Evolutionary conservation across 2,329 filamentous ascomycete species (phyloP).

Genomic region (Colletotrichum higginsianum): DNA sequence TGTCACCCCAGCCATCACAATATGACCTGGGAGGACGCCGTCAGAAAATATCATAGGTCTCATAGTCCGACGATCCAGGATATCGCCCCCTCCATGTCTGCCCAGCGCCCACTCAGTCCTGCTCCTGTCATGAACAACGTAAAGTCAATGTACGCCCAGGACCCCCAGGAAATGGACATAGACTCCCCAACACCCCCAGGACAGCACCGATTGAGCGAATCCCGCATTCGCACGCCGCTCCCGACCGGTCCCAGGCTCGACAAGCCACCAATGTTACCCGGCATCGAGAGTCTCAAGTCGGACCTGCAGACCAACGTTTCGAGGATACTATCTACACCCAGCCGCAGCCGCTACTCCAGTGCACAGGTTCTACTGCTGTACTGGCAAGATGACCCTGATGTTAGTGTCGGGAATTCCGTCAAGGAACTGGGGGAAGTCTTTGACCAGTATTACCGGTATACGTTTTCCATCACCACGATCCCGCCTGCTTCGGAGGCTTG

Average conservation of each 20-base stretch:
- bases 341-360: slow-evolving; percentile 67
- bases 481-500: slow-evolving; percentile 63
- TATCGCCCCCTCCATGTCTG: slow-evolving; percentile 59
- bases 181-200: slow-evolving; percentile 59
- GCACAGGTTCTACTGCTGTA: slow-evolving; percentile 68
- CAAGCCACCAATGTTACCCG: slow-evolving; percentile 64
- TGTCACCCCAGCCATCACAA: slow-evolving; percentile 73
- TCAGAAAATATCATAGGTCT: slow-evolving; percentile 67
- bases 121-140: slow-evolving; percentile 54
- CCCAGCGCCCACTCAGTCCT: slow-evolving; percentile 63
- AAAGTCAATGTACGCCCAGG: slow-evolving; percentile 59
- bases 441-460: slow-evolving; percentile 67
- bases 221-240: slow-evolving; percentile 69
- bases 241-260: slow-evolving; percentile 70
- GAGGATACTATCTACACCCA: slow-evolving; percentile 64
- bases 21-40: slow-evolving; percentile 73
- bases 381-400: slow-evolving; percentile 70
- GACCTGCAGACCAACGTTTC: slow-evolving; percentile 67
- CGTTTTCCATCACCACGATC: slow-evolving; percentile 64
- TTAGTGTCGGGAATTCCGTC: slow-evolving; percentile 52
- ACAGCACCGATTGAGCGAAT: slow-evolving; percentile 60
- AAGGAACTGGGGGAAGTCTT: slow-evolving; percentile 66
- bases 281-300: slow-evolving; percentile 65
- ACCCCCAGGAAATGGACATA: slow-evolving; percentile 71
- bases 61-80: slow-evolving; percentile 67